These are phyloP conservation scores for Polyporus arcularius DNA, from an alignment of 768 basidiomycete genomes.

Conservation along the genomic window DNA sequence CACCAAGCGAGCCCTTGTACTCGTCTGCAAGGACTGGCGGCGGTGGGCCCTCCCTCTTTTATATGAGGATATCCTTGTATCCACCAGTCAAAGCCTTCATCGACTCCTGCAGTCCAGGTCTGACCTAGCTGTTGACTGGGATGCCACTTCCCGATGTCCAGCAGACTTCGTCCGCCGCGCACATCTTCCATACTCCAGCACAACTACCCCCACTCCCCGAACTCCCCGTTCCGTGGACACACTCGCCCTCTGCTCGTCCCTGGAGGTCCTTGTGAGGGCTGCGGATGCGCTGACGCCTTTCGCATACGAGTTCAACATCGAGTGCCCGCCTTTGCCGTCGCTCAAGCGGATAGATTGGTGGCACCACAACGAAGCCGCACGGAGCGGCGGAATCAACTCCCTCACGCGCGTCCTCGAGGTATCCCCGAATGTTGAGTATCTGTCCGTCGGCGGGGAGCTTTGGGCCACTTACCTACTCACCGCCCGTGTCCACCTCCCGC, in stretches of 20 bases:
- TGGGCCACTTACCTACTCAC: slow-evolving; percentile 27
- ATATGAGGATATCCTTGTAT: slow-evolving; percentile 55
- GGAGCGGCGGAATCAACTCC: slow-evolving; percentile 67
- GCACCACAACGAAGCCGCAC: slow-evolving; percentile 55
- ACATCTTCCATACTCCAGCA: slow-evolving; percentile 58
- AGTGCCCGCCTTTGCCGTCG: slow-evolving; percentile 45
- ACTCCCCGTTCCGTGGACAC: slow-evolving; percentile 45
- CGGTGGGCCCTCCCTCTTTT: slow-evolving; percentile 45
- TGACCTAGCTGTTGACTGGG: slow-evolving; percentile 13
- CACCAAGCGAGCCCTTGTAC: slow-evolving; percentile 44
- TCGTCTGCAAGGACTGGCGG: slow-evolving; percentile 63
- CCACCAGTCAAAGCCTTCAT: slow-evolving; percentile 29
- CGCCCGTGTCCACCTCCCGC: slow-evolving; percentile 40
- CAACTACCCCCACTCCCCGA: slow-evolving; percentile 40
- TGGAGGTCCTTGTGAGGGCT: slow-evolving; percentile 60
- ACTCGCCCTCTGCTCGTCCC: slow-evolving; percentile 46
- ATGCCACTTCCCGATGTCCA: slow-evolving; percentile 15
- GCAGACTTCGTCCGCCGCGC: slow-evolving; percentile 52
- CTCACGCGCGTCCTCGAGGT: slow-evolving; percentile 50
- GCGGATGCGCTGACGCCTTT: slow-evolving; percentile 55
- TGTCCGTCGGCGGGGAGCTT: slow-evolving; percentile 53
- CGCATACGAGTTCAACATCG: slow-evolving; percentile 54
- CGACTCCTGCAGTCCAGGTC: slow-evolving; percentile 15
- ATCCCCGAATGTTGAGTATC: slow-evolving; percentile 58
- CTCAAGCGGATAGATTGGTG: slow-evolving; percentile 72